Conservation (phyloP, 441 rosid genomes). For the Metrosideros polymorpha region DNA sequence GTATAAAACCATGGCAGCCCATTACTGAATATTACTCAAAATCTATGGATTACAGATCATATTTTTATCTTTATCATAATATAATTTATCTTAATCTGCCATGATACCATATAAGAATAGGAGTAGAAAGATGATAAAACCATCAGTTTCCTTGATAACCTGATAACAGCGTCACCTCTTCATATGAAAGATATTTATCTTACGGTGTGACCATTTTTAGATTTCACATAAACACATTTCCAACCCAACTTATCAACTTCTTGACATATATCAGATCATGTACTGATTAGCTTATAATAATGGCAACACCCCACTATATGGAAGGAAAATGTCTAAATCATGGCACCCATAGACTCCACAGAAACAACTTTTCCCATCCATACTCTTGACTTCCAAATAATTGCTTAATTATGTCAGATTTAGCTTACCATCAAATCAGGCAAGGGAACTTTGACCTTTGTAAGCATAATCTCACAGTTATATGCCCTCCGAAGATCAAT, state of each 20-base stretch:
- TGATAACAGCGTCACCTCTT: neutral
- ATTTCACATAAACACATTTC: neutral
- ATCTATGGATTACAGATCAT: neutral
- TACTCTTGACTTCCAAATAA: neutral
- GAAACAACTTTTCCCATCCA: neutral
- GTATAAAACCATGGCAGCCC: neutral
- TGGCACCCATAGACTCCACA: neutral
- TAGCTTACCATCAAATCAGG: constrained; percentile 71
- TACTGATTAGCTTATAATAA: neutral
- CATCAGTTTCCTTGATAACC: neutral
- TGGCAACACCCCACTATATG: neutral
- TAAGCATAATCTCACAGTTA: constrained; percentile 98
- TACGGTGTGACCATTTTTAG: neutral
- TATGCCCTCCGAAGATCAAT: constrained; percentile 92
- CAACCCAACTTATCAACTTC: neutral
- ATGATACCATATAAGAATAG: neutral
- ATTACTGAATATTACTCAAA: neutral
- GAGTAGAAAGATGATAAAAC: neutral
- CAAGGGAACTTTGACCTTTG: constrained; percentile 87
- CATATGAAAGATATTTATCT: neutral
- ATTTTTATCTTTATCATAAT: neutral
- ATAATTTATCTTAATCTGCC: neutral
- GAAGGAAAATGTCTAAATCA: neutral
- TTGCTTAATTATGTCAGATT: neutral
- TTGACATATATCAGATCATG: neutral